Percentiles rank a stretch among this genome's conserved stretches.
These are phyloP conservation scores for Acanthamoeba quina DNA, from an alignment of 208 protist species.

Conservation along the genomic window DNA sequence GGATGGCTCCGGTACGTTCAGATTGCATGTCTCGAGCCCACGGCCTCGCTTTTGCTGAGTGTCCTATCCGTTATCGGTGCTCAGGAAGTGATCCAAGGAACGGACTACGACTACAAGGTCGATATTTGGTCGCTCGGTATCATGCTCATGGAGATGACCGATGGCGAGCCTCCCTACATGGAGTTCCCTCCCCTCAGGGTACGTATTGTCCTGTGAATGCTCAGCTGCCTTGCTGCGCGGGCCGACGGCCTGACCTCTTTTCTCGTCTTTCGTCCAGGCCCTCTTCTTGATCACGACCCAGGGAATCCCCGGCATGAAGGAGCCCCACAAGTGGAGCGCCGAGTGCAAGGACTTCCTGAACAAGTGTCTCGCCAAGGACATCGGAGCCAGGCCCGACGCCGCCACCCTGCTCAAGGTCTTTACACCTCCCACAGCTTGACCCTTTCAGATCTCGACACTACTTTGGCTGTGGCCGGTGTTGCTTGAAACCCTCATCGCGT, in stretches of 20 bases:
- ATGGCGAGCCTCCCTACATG: constrained; percentile 81
- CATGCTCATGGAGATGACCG: constrained; percentile 77
- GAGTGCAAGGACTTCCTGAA: constrained; percentile 80
- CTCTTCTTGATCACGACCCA: constrained; percentile 86
- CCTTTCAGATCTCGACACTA: no score
- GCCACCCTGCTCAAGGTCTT: constrained; percentile 55
- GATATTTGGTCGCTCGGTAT: constrained; percentile 81
- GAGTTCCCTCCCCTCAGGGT: constrained; percentile 80
- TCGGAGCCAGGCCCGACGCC: neutral
- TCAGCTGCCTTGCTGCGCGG: neutral
- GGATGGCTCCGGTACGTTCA: constrained; percentile 86
- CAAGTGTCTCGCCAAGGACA: constrained; percentile 79
- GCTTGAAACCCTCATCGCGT: neutral
- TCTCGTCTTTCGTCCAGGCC: constrained; percentile 5
- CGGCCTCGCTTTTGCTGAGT: neutral
- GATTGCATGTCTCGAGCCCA: neutral
- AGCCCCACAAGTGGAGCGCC: constrained; percentile 77
- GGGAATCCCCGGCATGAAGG: constrained; percentile 83
- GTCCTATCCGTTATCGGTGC: neutral
- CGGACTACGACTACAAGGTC: constrained; percentile 72
- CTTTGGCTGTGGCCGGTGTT: neutral
- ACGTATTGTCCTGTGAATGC: neutral
- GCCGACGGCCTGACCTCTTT: neutral
- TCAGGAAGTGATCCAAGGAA: constrained; percentile 78
- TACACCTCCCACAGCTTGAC: no score